Base-by-base conservation (phyloP, 371 early-diverging fungal species). In the Rhizomucor miehei region DNA sequence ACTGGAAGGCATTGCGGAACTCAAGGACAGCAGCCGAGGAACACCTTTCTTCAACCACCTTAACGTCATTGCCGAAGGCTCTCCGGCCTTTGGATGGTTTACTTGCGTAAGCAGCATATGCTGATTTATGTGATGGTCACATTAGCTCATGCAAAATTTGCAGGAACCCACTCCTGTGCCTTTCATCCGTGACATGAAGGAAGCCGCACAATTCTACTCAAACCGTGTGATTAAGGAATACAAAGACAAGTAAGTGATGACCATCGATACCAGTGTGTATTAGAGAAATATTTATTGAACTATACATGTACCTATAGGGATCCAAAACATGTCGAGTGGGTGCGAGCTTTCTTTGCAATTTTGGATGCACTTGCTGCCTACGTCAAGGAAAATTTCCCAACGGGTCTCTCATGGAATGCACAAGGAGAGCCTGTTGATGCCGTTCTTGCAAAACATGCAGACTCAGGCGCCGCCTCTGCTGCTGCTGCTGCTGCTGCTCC, bases 1-100 rank as follows among this genome's bases (percentile, higher is more conserved):
- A 21, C 70, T 96, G 23, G 71, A 68, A 52, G 71, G 77, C 52
- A 75, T 89, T 52, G 71, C 82, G 45, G 82, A 79, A 25, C 50
- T 94, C 49, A 80, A 84, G 47, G 93, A 96, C 52, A 74, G 78
- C 45, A 91, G 92, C 68, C 77, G 95, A 13, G 78, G 88, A 36
- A 79, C 83, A 24, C 81, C 87, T 17, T 59, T 85, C 13, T 89
- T 86, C 62, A 90, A 87, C 67, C 91, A 95, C 62, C 71, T 98
- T 57, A 84, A 89, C 25, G 72, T 87, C 10, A 88, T 98, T 8
- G 86, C 90, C 35, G 95, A 96, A 60, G 95, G 95, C 65, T 83
- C 91, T 43, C 82, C 89, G 29, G 95, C 93, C 25, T 79, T 97
- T 40, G 93, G 93, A 21, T 98, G 98, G 98, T 91, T 96, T 21